Conservation (phyloP, 2,329 filamentous ascomycete species). For the Penicillium sp. region DNA sequence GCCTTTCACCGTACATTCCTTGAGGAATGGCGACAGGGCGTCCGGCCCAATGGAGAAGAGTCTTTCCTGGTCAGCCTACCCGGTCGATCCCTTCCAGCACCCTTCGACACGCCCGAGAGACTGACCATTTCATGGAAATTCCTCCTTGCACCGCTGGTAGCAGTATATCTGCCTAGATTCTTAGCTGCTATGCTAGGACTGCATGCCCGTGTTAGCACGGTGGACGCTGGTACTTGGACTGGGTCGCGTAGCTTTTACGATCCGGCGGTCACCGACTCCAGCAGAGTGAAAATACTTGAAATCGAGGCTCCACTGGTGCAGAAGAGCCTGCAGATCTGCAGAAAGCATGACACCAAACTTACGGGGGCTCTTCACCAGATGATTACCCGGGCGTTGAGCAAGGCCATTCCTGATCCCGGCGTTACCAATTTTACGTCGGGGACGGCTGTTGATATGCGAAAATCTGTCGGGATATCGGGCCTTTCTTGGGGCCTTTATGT, state of each 20-base stretch:
- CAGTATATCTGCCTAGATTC: conserved; percentile 38
- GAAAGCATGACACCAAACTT: conserved; percentile 39
- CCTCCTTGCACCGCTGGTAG: conserved; percentile 43
- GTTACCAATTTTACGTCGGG: conserved; percentile 39
- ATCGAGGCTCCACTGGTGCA: conserved; percentile 30
- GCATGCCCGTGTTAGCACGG: conserved; percentile 24
- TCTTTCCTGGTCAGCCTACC: conserved; percentile 19
- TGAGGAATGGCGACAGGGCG: conserved; percentile 10
- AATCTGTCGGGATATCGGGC: conserved; percentile 28
- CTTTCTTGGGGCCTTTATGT: conserved; percentile 42
- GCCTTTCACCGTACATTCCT: conserved; percentile 47
- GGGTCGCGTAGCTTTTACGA: conserved; percentile 31
- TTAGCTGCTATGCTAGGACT: conserved; percentile 36
- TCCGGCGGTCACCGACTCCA: conserved; percentile 20
- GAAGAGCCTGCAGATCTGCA: conserved; percentile 30
- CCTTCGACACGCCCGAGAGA: conserved; percentile 40
- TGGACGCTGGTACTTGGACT: conserved; percentile 36
- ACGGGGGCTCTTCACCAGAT: conserved; percentile 45
- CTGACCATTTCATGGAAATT: conserved; percentile 48
- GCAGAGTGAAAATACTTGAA: conserved; percentile 32
- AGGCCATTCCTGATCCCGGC: conserved; percentile 20
- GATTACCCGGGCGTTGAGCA: conserved; percentile 40
- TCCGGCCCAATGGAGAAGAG: not conserved
- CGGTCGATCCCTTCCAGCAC: conserved; percentile 26
- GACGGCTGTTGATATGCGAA: conserved; percentile 45